Evolutionary conservation across 2,329 filamentous ascomycete genomes (phyloP), one percentile per base, ranked within the genome.

Genomic region (Diatrype stigma): DNA sequence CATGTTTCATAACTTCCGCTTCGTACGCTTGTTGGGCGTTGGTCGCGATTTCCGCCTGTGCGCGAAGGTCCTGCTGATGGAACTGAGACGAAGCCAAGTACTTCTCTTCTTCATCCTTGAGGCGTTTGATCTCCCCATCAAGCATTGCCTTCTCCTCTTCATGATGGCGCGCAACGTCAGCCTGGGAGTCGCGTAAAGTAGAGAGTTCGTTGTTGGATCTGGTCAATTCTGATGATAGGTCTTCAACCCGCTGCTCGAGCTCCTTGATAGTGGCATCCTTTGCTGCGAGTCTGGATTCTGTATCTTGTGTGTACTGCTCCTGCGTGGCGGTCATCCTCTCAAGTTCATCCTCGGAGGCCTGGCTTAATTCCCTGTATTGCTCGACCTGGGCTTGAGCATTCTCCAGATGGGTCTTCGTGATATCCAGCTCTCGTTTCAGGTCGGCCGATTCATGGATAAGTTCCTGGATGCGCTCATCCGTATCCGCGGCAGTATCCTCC

Each of bases 1-100:
- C 93, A 70, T 99, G 94, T 73, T 94, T 96, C 62, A 96, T 82
- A 11, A 99, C 79, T 68, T 99, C 94, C 56, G 86, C 86, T 68
- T 99, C 95, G 65, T 99, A 99, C 60, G 94, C 92, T 65, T 96
- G 87, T 67, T 99, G 94, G 3, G 94, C 91, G 67, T 90, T 89
- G 48, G 90, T 86, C 2, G 94, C 91, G 63, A 99, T 97, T 42
- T 95, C 89, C 26, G 93, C 92, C 69, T 99, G 94, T 0, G 90
- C 86, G 55, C 94, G 92, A 40, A 97, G 82, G 62, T 97, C 92
- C 61, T 96, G 88, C 65, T 95, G 90, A 65, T 96, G 89, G 65
- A 88, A 90, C 58, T 89, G 85, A 30, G 90, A 85, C 46, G 91
- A 86, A 54, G 90, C 87, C 53, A 84, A 79, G 66, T 93, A 86